Percentiles rank a stretch among this genome's conserved stretches.
Evolutionary conservation across 2,329 filamentous ascomycete species (phyloP).

Genomic region (Cladophialophora psammophila): DNA sequence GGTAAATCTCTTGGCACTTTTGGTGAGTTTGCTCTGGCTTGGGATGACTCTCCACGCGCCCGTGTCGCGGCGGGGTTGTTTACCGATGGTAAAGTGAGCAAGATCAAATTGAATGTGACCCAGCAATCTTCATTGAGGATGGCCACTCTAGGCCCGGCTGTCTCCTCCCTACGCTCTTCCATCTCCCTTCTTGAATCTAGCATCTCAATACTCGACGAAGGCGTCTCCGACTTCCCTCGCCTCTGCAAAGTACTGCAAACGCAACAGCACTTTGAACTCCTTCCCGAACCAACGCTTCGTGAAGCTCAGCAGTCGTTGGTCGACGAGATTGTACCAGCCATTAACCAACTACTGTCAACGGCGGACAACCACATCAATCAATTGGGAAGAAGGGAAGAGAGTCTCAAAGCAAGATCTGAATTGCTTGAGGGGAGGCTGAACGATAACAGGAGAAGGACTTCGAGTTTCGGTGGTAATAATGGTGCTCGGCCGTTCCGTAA

Average conservation of each 20-base stretch:
- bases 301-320: constrained; percentile 83
- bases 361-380: constrained; percentile 85
- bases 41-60: constrained; percentile 14
- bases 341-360: constrained; percentile 77
- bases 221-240: constrained; percentile 69
- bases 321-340: constrained; percentile 88
- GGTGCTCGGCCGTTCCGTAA: constrained; percentile 31
- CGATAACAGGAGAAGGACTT: constrained; percentile 49
- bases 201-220: constrained; percentile 66
- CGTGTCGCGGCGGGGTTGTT: constrained; percentile 11
- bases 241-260: constrained; percentile 69
- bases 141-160: constrained; percentile 64
- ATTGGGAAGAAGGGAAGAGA: constrained; percentile 81
- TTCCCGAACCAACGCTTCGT: constrained; percentile 82
- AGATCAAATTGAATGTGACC: background rate
- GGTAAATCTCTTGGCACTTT: constrained; percentile 28
- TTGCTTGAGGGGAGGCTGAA: constrained; percentile 77
- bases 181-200: constrained; percentile 69
- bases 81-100: background rate
- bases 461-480: constrained; percentile 25
- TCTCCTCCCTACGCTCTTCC: constrained; percentile 66
- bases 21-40: constrained; percentile 19
- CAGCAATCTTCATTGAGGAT: constrained; percentile 17
- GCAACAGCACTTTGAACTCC: constrained; percentile 87
- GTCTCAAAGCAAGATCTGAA: constrained; percentile 80